Base-by-base conservation (phyloP, 192 early-diverging fungal genomes). In the Oehlia diaphana region DNA sequence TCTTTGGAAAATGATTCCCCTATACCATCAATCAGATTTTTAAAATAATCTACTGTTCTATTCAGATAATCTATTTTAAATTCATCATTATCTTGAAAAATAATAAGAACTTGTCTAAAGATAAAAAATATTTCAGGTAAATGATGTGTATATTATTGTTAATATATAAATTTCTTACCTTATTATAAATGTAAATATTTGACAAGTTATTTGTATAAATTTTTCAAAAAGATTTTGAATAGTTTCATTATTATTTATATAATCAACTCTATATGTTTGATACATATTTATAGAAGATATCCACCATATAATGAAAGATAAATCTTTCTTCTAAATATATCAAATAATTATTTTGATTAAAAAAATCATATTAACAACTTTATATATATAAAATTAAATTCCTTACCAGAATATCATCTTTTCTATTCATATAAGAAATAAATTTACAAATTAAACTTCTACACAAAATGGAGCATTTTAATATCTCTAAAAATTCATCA, bases 391-490 rank as follows among this genome's bases (percentile, higher is more conserved):
- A 31, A 28, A 50, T 14, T 31, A 13, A 72, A 63, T 63, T 39
- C 16, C 72, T 31, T 75, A 75, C 74, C 12, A 75, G 4, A 39
- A 75, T 14, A 16, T 53, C 74, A 75, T 63, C 61, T 62, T 75
- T 26, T 33, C 28, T 74, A 74, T 23, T 74, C 13, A 4, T 28
- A 21, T 16, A 28, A 9, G 23, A 6, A 28, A 67, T 31, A 13
- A 77, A 65, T 77, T 66, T 63, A 66, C 35, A 2, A 6, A 63
- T 66, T 47, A 77, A 16, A 65, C 13, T 66, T 31, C 75, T 63
- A 14, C 75, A 77, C 28, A 66, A 2, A 14, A 77, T 33, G 9
- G 63, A 42, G 44, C 53, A 66, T 31, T 67, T 63, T 16, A 77
- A 50, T 23, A 14, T 10, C 33, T 47, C 16, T 5, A 28, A 23